Percentiles rank a stretch among this genome's conserved stretches.
phyloP scores from a whole-genome alignment of 2,329 filamentous ascomycete genomes.

The Nemania serpens region DNA sequence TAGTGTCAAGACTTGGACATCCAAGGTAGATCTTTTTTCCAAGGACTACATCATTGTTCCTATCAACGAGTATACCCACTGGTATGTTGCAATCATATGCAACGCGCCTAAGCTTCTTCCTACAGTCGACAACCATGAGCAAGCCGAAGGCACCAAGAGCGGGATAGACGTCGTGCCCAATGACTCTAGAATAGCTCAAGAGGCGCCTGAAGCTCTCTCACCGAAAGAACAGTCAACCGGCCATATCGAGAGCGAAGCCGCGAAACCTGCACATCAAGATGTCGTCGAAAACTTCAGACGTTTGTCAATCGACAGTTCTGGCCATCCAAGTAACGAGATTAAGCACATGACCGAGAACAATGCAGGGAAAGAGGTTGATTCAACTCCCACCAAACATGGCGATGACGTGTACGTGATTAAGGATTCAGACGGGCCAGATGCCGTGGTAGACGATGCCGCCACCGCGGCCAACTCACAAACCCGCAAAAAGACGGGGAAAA shows the following conservation, averaged over 20 bases:
- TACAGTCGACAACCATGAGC: slow-evolving; percentile 12
- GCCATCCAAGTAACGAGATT: slow-evolving; percentile 21
- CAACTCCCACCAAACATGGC: slow-evolving; percentile 4
- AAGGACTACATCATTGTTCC: slow-evolving; percentile 92
- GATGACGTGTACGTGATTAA: slow-evolving; percentile 22
- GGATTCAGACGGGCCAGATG: slow-evolving; percentile 21
- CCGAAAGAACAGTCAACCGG: background rate
- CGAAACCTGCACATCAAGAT: slow-evolving; percentile 21
- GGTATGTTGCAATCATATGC: slow-evolving; percentile 95
- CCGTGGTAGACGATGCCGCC: slow-evolving; percentile 23
- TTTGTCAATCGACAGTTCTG: slow-evolving; percentile 37
- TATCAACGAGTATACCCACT: slow-evolving; percentile 85
- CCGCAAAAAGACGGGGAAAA: slow-evolving; percentile 42
- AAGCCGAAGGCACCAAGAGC: background rate
- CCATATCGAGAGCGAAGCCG: background rate
- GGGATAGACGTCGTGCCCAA: slow-evolving; percentile 24
- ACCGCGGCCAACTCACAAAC: slow-evolving; percentile 23
- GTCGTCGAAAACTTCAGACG: slow-evolving; percentile 33
- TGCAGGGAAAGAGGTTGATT: slow-evolving; percentile 12
- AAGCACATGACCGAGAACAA: slow-evolving; percentile 29
- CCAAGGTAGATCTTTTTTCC: slow-evolving; percentile 79
- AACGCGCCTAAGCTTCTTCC: slow-evolving; percentile 71
- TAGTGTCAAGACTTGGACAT: slow-evolving; percentile 85
- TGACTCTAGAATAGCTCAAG: background rate
- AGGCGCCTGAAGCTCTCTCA: background rate